Percentiles rank a stretch among this genome's conserved stretches.
Evolutionary conservation across 106 monocot species (phyloP).

Genomic region (Triglochin maritima): DNA sequence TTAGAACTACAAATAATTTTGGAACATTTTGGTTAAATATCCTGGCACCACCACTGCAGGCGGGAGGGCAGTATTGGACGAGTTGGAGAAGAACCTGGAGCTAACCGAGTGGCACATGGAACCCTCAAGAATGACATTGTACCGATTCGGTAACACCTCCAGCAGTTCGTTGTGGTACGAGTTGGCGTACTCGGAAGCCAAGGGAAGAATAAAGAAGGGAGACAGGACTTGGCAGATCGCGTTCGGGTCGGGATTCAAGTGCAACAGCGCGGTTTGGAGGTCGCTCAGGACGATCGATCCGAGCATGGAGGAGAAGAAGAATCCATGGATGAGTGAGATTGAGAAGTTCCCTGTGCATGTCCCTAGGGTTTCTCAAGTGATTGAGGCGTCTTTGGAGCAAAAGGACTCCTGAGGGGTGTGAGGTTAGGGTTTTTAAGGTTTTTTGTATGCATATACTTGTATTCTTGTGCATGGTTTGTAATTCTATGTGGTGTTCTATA

Average conservation of each 20-base stretch:
- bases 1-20: too few relatives aligned
- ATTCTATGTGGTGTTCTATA: too few relatives aligned
- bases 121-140: constrained; percentile 10
- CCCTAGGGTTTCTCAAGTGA: not conserved
- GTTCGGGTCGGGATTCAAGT: constrained; percentile 81
- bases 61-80: constrained; percentile 11
- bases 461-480: too few relatives aligned
- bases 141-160: constrained; percentile 11
- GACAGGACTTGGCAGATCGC: constrained; percentile 54
- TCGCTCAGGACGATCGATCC: constrained; percentile 15
- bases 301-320: not conserved
- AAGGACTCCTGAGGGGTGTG: too few relatives aligned
- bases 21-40: too few relatives aligned
- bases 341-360: constrained; percentile 7
- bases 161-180: constrained; percentile 16
- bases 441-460: too few relatives aligned
- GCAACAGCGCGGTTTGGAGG: constrained; percentile 76
- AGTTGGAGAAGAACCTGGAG: constrained; percentile 10
- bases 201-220: constrained; percentile 6
- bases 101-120: constrained; percentile 11
- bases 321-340: constrained; percentile 9
- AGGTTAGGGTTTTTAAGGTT: too few relatives aligned
- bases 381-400: not conserved
- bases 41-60: too few relatives aligned
- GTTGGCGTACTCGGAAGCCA: constrained; percentile 8